Evolutionary conservation across 75 land plant genomes (phyloP), one percentile per base, ranked within the genome.

Genomic region (Pinus taeda): DNA sequence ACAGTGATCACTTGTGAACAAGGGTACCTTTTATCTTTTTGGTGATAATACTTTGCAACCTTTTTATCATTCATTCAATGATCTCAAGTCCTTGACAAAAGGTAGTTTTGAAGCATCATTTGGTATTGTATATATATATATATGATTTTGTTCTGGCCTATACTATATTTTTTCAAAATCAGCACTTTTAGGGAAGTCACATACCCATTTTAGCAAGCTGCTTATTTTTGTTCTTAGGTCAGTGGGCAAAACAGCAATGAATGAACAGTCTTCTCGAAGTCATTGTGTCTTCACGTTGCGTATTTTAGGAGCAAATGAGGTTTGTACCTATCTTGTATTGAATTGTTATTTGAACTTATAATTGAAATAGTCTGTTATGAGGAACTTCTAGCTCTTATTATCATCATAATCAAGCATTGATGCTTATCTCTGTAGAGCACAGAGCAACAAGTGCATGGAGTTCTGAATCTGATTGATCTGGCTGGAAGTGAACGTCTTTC

Each of bases 401-500:
- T 18, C 4, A 61, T 1, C 36, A 24, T 37, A 22, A 60, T n/a
- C 20, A 76, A 74, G 42, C 13, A 42, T n/a, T 26, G 57, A 45
- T 71, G 13, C 76, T 57, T 59, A 21, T 4, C 37, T 33, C 29
- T 39, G 29, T 58, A 92, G 97, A 85, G 85, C 78, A 93, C 97
- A 22, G 94, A 92, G 15, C 97, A 93, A 80, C 89, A 90, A 74
- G 98, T 96, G n/a, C 96, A 92, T 74, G 97, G 99, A 36, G 88
- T 96, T 2, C 81, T 96, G 36, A 96, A 96, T 59, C 89, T 96
- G 30, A 94, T 96, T 78, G 99, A 96, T 80, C 87, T 96, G 67
- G 99, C 99, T 69, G 98, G 99, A 49, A 96, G 99, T 58, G 99
- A 96, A 81, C 95, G 99, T 45, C 91, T 96, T 60, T 95, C 97